Base-by-base conservation (phyloP, 139 green algal species). In the Chlamydomonas sp. region DNA sequence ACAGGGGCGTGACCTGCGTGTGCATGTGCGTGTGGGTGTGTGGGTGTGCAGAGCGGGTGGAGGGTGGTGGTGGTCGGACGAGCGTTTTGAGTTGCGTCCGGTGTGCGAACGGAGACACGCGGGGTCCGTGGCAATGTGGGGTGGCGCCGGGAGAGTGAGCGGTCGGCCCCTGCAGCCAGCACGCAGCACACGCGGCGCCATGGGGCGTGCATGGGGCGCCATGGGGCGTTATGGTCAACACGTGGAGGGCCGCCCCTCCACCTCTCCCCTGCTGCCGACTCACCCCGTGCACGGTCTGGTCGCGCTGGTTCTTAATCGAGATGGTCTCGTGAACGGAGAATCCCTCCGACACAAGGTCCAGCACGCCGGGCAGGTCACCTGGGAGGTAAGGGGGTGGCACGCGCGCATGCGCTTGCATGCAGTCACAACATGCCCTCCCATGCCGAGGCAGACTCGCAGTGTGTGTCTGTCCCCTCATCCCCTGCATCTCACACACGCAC, bases 1-100 rank as follows among this genome's bases (percentile, higher is more conserved):
- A 80, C 4, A 80, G 64, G 0, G 74, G 59, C 0, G 74, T 80
- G 64, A 80, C 76, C 74, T 80, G 57, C 54, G 43, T 30, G 5
- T 24, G 29, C 39, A 50, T 50, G 39, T 20, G 50, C 22, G 22
- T 28, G 16, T 6, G 6, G 50, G 50, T 20, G 13, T 61, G 29
- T 34, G 50, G 13, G 50, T 22, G 8, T 34, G 5, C 22, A 5
- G 24, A 20, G 13, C 31, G 6, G 50, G 50, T 30, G 22, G 5
- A 34, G 31, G 50, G 31, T 34, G n/a, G n/a, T n/a, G n/a, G n/a
- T n/a, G n/a, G n/a, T n/a, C n/a, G n/a, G n/a, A n/a, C n/a, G n/a
- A n/a, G n/a, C n/a, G n/a, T n/a, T n/a, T n/a, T n/a, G n/a, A n/a
- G n/a, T n/a, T n/a, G n/a, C n/a, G n/a, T n/a, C n/a, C n/a, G n/a